Conservation (phyloP, 257 asterid species). For the Nyctanthes arbortristis region DNA sequence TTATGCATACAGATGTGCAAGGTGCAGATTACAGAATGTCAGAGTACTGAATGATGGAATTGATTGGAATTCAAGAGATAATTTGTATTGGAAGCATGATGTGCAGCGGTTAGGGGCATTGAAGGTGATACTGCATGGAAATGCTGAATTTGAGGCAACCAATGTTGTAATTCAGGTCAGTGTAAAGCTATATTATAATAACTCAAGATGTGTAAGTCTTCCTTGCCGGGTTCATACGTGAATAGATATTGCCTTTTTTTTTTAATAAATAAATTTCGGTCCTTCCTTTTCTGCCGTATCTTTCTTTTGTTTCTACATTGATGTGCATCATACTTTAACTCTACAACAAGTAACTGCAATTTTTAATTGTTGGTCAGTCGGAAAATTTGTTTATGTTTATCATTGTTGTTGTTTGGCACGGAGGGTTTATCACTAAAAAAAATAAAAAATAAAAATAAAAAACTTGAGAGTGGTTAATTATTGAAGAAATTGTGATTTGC, state of each 20-base stretch:
- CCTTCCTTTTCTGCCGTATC: constrained; percentile 12
- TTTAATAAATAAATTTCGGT: not conserved
- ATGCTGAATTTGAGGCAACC: constrained; percentile 94
- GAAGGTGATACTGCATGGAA: constrained; percentile 82
- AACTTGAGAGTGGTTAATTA: not conserved
- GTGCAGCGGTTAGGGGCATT: constrained; percentile 79
- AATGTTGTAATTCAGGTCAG: constrained; percentile 79
- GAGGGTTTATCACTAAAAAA: not conserved
- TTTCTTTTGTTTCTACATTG: not conserved
- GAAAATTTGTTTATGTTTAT: not conserved
- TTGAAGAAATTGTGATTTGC: constrained; percentile 8
- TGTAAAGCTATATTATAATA: constrained; percentile 14
- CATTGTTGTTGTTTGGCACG: constrained; percentile 7
- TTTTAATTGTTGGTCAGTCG: constrained; percentile 16
- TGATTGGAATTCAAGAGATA: constrained; percentile 76
- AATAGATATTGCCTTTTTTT: too few relatives aligned
- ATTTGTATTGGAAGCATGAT: constrained; percentile 93
- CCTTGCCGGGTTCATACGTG: not conserved
- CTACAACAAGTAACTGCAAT: not conserved
- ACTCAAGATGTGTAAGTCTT: not conserved
- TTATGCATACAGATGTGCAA: constrained; percentile 62
- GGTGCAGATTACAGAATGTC: constrained; percentile 85
- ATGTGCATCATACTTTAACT: constrained; percentile 14
- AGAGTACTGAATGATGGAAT: constrained; percentile 75
- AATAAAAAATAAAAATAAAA: not conserved